A percentile compares a stretch with the other conserved stretches of the same genome.
These are phyloP conservation scores for Geranium rotundifolium DNA, from an alignment of 345 rosid genomes.

Conservation along the genomic window DNA sequence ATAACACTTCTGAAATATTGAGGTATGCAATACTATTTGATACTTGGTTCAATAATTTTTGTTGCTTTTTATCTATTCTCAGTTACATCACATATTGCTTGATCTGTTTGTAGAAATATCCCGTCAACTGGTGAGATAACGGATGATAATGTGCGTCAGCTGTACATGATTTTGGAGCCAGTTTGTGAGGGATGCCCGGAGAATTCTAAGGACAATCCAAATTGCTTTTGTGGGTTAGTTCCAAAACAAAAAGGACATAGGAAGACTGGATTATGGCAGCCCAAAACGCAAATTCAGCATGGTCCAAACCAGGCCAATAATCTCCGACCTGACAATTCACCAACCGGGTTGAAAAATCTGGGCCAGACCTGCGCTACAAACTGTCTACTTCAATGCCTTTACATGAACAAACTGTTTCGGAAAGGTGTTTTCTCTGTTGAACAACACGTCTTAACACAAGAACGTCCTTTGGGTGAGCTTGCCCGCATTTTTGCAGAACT, in stretches of 20 bases:
- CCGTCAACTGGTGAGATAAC: slow-evolving; percentile 50
- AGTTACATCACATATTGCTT: slow-evolving; percentile 1
- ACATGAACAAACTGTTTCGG: slow-evolving; percentile 77
- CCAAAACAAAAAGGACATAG: slow-evolving; percentile 78
- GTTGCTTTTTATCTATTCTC: slow-evolving; percentile 1
- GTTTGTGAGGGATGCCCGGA: slow-evolving; percentile 91
- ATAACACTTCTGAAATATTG: slow-evolving; percentile 41
- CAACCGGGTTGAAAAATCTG: slow-evolving; percentile 82
- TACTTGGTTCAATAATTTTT: slow-evolving; percentile 5
- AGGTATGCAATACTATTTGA: slow-evolving; percentile 20
- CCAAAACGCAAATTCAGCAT: slow-evolving; percentile 49
- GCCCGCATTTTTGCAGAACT: slow-evolving; percentile 73
- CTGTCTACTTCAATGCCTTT: slow-evolving; percentile 86
- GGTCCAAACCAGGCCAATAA: slow-evolving; percentile 64
- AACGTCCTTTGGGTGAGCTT: slow-evolving; percentile 80
- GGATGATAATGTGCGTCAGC: slow-evolving; percentile 48
- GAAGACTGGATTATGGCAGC: slow-evolving; percentile 89
- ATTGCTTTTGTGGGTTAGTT: slow-evolving; percentile 79
- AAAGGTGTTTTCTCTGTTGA: slow-evolving; percentile 80
- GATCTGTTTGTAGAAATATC: slow-evolving; percentile 41
- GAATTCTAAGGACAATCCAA: slow-evolving; percentile 84
- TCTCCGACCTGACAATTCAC: slow-evolving; percentile 59
- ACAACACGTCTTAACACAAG: slow-evolving; percentile 48
- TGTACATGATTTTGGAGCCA: slow-evolving; percentile 64
- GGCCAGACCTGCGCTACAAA: slow-evolving; percentile 98